Evolutionary conservation across 2,329 filamentous ascomycete genomes (phyloP).

Genomic region (Botryosphaeria dothidea): DNA sequence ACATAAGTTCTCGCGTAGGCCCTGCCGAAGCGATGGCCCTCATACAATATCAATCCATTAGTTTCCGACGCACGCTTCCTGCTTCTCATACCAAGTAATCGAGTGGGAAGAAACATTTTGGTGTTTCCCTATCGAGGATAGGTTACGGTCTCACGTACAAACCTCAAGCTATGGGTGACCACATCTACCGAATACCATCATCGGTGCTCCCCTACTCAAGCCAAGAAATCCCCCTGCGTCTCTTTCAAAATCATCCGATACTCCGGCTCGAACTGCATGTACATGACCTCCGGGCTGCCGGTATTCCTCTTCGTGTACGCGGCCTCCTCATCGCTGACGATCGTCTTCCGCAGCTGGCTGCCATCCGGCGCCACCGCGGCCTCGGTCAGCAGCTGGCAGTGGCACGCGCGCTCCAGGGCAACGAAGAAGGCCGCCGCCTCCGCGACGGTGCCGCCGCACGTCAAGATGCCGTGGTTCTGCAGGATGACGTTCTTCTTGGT

Average conservation of each 20-base stretch:
- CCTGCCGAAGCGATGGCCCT: not conserved
- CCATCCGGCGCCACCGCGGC: slow-evolving; percentile 60
- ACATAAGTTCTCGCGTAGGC: not conserved
- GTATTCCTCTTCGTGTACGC: slow-evolving; percentile 43
- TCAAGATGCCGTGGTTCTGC: slow-evolving; percentile 71
- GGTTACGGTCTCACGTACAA: not conserved
- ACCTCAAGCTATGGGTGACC: not conserved
- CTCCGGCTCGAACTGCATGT: slow-evolving; percentile 21
- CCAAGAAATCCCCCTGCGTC: slow-evolving; percentile 19
- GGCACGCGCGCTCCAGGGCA: slow-evolving; percentile 67
- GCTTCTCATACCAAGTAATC: not conserved
- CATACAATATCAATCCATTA: not conserved
- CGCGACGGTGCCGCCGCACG: slow-evolving; percentile 70
- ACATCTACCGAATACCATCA: not conserved
- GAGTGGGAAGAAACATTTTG: not conserved
- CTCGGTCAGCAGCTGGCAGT: slow-evolving; percentile 67
- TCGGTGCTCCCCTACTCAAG: not conserved
- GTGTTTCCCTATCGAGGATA: not conserved
- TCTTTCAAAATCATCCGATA: slow-evolving; percentile 35
- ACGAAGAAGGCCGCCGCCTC: slow-evolving; percentile 72
- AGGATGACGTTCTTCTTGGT: slow-evolving; percentile 65
- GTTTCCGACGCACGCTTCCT: not conserved
- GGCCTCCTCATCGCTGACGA: slow-evolving; percentile 58
- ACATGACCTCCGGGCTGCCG: slow-evolving; percentile 21
- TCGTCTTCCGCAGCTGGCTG: slow-evolving; percentile 48